Conservation (phyloP, 805 yeast species). For the Kazachstania kunashirensis region DNA sequence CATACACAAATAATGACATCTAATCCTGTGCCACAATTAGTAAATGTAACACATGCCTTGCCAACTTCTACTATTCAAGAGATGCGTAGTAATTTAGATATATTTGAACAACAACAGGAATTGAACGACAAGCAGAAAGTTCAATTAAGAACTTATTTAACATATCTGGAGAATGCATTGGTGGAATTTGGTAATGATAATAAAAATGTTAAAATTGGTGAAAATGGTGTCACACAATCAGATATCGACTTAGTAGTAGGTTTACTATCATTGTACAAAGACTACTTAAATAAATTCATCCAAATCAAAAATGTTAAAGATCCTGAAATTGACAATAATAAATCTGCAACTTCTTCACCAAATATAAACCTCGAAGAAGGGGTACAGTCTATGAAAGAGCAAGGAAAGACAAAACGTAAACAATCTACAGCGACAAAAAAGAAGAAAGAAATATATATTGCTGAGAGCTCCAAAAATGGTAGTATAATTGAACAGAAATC, state of each 20-base stretch:
- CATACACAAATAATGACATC: conserved; percentile 11
- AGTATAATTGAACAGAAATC: too few relatives aligned
- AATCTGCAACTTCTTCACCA: background rate
- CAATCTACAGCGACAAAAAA: background rate
- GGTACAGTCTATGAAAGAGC: background rate
- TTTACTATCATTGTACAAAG: conserved; percentile 24
- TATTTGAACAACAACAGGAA: background rate
- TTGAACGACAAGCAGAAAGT: background rate
- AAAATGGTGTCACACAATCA: conserved; percentile 17
- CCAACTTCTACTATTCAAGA: conserved; percentile 22
- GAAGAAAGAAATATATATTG: conserved; percentile 6
- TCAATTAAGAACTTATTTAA: conserved; percentile 18
- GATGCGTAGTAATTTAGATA: conserved; percentile 11
- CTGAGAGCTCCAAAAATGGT: conserved; percentile 6
- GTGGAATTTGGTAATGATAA: conserved; percentile 23
- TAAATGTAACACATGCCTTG: conserved; percentile 27
- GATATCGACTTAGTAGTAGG: conserved; percentile 25
- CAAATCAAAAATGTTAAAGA: background rate
- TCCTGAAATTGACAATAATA: background rate
- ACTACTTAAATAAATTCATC: conserved; percentile 11
- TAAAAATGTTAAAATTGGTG: conserved; percentile 18
- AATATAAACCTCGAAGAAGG: conserved; percentile 2
- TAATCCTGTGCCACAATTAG: conserved; percentile 24
- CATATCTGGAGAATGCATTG: conserved; percentile 16
- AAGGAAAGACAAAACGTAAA: background rate